Evolutionary conservation across 352 stramenopile genomes (phyloP).

Genomic region (Phytopythium montanum): DNA sequence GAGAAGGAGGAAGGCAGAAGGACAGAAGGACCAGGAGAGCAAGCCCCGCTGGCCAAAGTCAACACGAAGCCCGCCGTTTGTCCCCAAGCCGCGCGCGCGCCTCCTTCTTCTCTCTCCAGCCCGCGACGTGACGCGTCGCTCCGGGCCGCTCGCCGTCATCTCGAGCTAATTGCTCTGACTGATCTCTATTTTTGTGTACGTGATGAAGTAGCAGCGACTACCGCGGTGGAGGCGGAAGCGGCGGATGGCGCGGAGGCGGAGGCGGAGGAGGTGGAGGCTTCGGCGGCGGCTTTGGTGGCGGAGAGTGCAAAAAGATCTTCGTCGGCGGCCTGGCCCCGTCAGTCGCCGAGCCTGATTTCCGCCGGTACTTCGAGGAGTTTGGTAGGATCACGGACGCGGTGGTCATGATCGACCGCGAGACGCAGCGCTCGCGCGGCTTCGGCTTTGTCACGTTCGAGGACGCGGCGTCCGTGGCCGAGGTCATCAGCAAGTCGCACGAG

Average conservation of each 20-base stretch:
- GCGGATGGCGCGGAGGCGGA: constrained; percentile 2
- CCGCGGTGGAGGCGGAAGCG: constrained; percentile 21
- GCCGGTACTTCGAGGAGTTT: constrained; percentile 90
- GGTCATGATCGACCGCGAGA: constrained; percentile 93
- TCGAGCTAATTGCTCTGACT: neutral
- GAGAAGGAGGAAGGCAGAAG: constrained; percentile 5
- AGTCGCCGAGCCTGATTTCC: constrained; percentile 89
- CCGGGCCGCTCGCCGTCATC: neutral
- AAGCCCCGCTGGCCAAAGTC: constrained; percentile 14
- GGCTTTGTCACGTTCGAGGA: constrained; percentile 93
- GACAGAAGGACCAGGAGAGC: constrained; percentile 3
- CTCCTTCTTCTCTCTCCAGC: constrained; percentile 29
- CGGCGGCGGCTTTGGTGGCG: constrained; percentile 26
- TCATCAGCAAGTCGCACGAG: constrained; percentile 87
- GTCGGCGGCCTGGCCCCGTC: constrained; percentile 86
- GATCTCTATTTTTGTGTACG: neutral
- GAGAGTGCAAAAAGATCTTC: constrained; percentile 92
- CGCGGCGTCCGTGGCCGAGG: constrained; percentile 83
- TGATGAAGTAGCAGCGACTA: constrained; percentile 29
- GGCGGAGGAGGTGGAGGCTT: constrained; percentile 15
- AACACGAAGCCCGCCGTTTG: constrained; percentile 22
- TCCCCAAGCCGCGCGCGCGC: constrained; percentile 11
- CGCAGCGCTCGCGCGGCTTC: constrained; percentile 88
- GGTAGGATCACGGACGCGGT: constrained; percentile 89
- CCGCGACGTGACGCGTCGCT: constrained; percentile 18